These are phyloP conservation scores for Harrya chromipes DNA, from an alignment of 768 basidiomycete genomes.

Conservation along the genomic window DNA sequence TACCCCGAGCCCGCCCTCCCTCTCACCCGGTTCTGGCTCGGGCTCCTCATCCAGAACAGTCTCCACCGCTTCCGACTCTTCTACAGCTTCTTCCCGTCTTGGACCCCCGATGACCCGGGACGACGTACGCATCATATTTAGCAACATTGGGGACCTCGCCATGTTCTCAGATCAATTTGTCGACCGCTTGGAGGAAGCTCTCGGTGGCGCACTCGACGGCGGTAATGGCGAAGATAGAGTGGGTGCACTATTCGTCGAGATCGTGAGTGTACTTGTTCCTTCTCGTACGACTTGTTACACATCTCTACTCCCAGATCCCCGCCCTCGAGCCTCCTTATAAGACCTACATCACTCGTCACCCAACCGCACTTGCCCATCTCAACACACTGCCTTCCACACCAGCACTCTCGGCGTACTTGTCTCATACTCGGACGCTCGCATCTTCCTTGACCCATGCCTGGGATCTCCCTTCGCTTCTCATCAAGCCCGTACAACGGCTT, in stretches of 20 bases:
- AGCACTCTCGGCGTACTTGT: slow-evolving; percentile 61
- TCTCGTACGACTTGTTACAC: neutral
- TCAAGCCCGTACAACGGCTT: slow-evolving; percentile 95
- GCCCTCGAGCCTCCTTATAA: slow-evolving; percentile 71
- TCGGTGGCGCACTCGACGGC: slow-evolving; percentile 60
- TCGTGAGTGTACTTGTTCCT: slow-evolving; percentile 44
- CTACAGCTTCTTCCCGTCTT: slow-evolving; percentile 48
- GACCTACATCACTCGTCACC: slow-evolving; percentile 78
- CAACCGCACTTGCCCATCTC: slow-evolving; percentile 69
- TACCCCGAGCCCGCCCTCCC: slow-evolving; percentile 24
- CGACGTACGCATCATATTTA: slow-evolving; percentile 70
- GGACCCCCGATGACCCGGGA: slow-evolving; percentile 65
- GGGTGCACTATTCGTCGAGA: slow-evolving; percentile 65
- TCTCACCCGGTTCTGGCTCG: slow-evolving; percentile 35
- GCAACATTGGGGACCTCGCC: slow-evolving; percentile 74
- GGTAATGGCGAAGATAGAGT: slow-evolving; percentile 69
- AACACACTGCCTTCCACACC: slow-evolving; percentile 38
- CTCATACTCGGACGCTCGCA: slow-evolving; percentile 62
- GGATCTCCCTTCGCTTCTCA: slow-evolving; percentile 91
- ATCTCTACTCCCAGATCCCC: slow-evolving; percentile 48
- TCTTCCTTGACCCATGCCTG: slow-evolving; percentile 79
- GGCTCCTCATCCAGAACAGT: slow-evolving; percentile 40
- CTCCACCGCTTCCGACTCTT: slow-evolving; percentile 46
- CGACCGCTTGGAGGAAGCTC: slow-evolving; percentile 59
- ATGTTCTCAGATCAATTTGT: slow-evolving; percentile 65